Evolutionary conservation across 164 flowering plant genomes (phyloP).

Genomic region (Brasenia schreberi): DNA sequence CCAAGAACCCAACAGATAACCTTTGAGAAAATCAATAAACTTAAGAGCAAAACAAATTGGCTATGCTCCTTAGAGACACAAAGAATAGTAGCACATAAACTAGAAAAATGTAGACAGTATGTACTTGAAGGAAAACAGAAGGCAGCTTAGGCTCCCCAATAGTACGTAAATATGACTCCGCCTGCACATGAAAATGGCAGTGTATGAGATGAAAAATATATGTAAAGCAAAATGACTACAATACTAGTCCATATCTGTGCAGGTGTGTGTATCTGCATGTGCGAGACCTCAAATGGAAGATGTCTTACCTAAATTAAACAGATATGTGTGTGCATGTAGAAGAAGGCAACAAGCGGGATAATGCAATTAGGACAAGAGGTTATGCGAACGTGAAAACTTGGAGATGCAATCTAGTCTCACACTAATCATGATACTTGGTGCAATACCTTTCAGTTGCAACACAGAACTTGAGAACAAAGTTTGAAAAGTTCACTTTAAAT

Average conservation of each 20-base stretch:
- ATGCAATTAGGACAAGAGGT: not conserved
- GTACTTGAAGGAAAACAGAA: slow-evolving; percentile 85
- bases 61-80: not conserved
- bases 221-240: not conserved
- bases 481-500: no score
- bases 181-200: slow-evolving; percentile 32
- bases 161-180: slow-evolving; percentile 81
- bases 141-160: slow-evolving; percentile 95
- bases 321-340: not conserved
- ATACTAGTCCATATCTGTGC: not conserved
- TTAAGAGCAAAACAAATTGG: slow-evolving; percentile 1
- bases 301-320: not conserved
- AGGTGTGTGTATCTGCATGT: not conserved
- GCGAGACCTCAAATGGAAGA: not conserved
- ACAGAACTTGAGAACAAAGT: no score
- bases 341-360: not conserved
- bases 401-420: no score
- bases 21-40: slow-evolving; percentile 18
- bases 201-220: no score
- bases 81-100: slow-evolving; percentile 1
- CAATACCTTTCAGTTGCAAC: no score
- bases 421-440: no score
- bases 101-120: slow-evolving; percentile 2
- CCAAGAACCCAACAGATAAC: slow-evolving; percentile 99
- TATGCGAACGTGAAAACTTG: no score